These are phyloP conservation scores for Aurantiochytrium sp. DNA, from an alignment of 108 stramenopile genomes.

Conservation along the genomic window DNA sequence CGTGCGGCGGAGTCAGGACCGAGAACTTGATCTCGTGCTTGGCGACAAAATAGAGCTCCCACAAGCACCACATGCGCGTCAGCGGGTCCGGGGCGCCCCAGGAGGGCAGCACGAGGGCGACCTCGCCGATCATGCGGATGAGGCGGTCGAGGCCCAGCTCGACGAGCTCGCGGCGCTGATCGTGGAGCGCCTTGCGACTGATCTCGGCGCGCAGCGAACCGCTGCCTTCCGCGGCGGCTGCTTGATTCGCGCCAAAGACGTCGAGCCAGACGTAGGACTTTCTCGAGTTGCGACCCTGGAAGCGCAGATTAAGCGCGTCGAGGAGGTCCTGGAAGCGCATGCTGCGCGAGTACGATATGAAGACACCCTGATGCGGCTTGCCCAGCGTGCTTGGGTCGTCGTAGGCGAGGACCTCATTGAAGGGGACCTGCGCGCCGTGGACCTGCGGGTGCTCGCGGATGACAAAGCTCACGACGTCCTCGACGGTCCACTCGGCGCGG, in stretches of 20 bases:
- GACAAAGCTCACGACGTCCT: background rate
- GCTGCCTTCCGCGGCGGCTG: no score
- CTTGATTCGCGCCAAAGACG: background rate
- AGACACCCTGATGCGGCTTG: background rate
- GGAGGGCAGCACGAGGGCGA: background rate
- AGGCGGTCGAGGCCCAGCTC: background rate
- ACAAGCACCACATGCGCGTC: background rate
- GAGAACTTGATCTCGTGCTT: background rate
- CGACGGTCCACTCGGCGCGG: background rate
- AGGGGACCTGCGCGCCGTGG: background rate
- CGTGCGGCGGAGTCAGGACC: background rate
- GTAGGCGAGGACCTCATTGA: background rate
- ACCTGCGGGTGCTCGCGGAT: background rate
- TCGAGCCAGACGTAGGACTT: background rate
- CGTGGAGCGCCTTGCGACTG: background rate
- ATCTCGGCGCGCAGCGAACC: background rate
- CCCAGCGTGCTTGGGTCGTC: background rate
- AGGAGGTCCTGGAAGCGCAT: background rate
- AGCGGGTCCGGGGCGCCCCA: background rate
- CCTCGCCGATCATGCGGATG: background rate
- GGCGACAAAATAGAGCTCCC: background rate
- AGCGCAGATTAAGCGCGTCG: background rate
- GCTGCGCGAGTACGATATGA: background rate
- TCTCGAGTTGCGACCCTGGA: background rate
- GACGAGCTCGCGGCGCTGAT: background rate